Evolutionary conservation across 768 basidiomycete genomes (phyloP).

Genomic region (Podaxis sp.): DNA sequence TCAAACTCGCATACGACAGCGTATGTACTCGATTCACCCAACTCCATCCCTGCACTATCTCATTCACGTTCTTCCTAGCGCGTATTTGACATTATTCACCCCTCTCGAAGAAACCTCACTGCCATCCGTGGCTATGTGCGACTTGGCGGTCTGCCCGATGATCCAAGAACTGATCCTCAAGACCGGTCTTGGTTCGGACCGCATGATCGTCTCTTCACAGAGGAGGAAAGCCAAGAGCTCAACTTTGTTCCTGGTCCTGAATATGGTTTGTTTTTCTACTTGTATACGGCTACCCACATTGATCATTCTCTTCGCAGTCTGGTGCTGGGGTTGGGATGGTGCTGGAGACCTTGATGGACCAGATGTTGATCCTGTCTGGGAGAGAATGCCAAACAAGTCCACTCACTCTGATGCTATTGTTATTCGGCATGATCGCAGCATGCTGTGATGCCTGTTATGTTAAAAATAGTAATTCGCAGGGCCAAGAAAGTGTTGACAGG

Average conservation of each 20-base stretch:
- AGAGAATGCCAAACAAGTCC: constrained; percentile 69
- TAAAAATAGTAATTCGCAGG: too few relatives aligned
- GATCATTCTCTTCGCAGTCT: constrained; percentile 52
- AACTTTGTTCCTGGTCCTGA: constrained; percentile 81
- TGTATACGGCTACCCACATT: not conserved
- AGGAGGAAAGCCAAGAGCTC: constrained; percentile 79
- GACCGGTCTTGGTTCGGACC: constrained; percentile 98
- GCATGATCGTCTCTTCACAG: constrained; percentile 89
- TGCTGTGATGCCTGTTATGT: constrained; percentile 15
- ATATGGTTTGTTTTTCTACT: constrained; percentile 59
- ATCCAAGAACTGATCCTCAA: constrained; percentile 95
- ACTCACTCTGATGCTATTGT: constrained; percentile 54
- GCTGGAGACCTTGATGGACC: constrained; percentile 97
- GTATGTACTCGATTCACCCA: constrained; percentile 37
- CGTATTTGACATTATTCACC: constrained; percentile 96
- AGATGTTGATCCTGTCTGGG: constrained; percentile 98
- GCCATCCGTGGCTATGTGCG: constrained; percentile 92
- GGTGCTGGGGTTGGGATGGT: constrained; percentile 99
- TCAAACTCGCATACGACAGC: constrained; percentile 93
- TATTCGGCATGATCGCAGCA: constrained; percentile 67
- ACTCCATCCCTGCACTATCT: not conserved
- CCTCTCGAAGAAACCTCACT: constrained; percentile 85
- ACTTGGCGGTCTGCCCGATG: constrained; percentile 95
- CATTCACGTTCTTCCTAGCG: constrained; percentile 45
- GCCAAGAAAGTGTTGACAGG: too few relatives aligned